Evolutionary conservation across 1,139 yeast species (phyloP).

Genomic region (Geotrichum bryndzae): DNA sequence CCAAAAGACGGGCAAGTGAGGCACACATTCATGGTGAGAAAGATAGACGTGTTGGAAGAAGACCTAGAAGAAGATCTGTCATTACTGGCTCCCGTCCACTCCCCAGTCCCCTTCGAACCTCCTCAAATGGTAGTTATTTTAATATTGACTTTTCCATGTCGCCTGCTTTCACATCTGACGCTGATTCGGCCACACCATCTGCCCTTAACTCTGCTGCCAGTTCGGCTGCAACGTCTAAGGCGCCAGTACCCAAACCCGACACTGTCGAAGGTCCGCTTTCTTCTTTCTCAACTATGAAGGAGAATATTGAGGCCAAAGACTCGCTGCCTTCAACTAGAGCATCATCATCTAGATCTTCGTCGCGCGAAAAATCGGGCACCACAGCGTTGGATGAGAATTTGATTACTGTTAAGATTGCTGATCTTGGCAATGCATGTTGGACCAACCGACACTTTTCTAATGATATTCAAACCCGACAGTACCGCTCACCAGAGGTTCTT

Average conservation of each 20-base stretch:
- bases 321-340: slow-evolving; percentile 4
- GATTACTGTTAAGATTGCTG: slow-evolving; percentile 66
- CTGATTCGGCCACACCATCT: slow-evolving; percentile 17
- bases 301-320: slow-evolving; percentile 6
- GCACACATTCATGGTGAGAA: slow-evolving; percentile 12
- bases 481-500: slow-evolving; percentile 73
- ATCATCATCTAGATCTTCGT: slow-evolving; percentile 6
- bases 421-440: slow-evolving; percentile 83
- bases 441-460: slow-evolving; percentile 66
- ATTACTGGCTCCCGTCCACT: slow-evolving; percentile 85
- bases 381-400: slow-evolving; percentile 34
- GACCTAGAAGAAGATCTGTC: slow-evolving; percentile 66
- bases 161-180: slow-evolving; percentile 17
- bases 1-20: slow-evolving; percentile 20
- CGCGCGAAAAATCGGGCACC: slow-evolving; percentile 9
- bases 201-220: slow-evolving; percentile 14
- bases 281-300: slow-evolving; percentile 6
- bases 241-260: slow-evolving; percentile 8
- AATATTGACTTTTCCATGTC: slow-evolving; percentile 25
- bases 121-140: slow-evolving; percentile 23
- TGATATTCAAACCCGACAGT: slow-evolving; percentile 83
- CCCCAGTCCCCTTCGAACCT: slow-evolving; percentile 60
- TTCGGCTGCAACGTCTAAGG: slow-evolving; percentile 9
- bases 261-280: slow-evolving; percentile 7
- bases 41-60: slow-evolving; percentile 24